Evolutionary conservation across 192 early-diverging fungal genomes (phyloP).

Genomic region (Physocladia obscura): DNA sequence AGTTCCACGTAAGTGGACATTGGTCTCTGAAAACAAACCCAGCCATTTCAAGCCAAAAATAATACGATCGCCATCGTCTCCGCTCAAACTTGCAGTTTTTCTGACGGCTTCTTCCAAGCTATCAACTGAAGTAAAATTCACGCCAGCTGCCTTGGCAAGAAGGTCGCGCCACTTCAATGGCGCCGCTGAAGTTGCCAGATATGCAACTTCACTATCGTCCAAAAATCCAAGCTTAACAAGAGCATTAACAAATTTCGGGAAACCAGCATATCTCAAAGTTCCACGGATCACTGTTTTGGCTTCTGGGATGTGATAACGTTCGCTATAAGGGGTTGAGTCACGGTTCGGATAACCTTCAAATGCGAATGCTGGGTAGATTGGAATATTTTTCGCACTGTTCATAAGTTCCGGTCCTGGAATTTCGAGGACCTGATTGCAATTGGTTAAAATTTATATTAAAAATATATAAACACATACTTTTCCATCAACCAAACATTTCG

Average conservation of each 20-base stretch:
- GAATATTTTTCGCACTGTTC: slow-evolving; percentile 68
- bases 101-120: slow-evolving; percentile 26
- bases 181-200: neutral
- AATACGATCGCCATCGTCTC: slow-evolving; percentile 34
- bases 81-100: slow-evolving; percentile 15
- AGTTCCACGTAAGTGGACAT: slow-evolving; percentile 41
- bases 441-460: neutral
- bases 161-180: slow-evolving; percentile 29
- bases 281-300: slow-evolving; percentile 90
- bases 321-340: slow-evolving; percentile 85
- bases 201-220: slow-evolving; percentile 37
- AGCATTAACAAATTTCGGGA: slow-evolving; percentile 80
- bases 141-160: slow-evolving; percentile 13
- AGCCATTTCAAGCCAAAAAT: slow-evolving; percentile 35
- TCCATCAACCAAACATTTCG: slow-evolving; percentile 78
- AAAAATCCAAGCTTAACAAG: slow-evolving; percentile 80
- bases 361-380: slow-evolving; percentile 81
- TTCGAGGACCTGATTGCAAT: slow-evolving; percentile 46
- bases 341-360: slow-evolving; percentile 95
- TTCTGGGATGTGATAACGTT: slow-evolving; percentile 79
- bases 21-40: slow-evolving; percentile 8
- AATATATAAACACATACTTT: slow-evolving; percentile 42
- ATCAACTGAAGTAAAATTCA: slow-evolving; percentile 21
- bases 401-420: slow-evolving; percentile 74
- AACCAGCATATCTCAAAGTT: slow-evolving; percentile 89